Percentiles rank a stretch among this genome's conserved stretches.
These are phyloP conservation scores for Fomitopsis palustris DNA, from an alignment of 1,284 basidiomycete species.

Conservation along the genomic window DNA sequence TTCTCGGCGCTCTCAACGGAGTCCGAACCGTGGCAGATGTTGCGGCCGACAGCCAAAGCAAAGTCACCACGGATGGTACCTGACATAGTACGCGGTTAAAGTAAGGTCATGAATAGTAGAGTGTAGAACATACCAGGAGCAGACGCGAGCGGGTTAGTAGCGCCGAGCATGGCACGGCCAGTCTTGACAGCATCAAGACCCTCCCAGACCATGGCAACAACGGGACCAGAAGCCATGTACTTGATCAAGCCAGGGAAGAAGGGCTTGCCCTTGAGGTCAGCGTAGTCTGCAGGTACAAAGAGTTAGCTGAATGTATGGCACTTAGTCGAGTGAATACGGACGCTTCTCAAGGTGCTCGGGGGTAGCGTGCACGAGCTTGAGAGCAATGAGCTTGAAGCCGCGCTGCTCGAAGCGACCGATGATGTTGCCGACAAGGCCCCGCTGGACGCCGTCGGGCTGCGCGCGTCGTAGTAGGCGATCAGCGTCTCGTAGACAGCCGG, in stretches of 20 bases:
- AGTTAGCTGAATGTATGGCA: constrained; percentile 1
- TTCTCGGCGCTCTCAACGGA: constrained; percentile 88
- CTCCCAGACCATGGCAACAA: constrained; percentile 96
- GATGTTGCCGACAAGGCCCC: constrained; percentile 92
- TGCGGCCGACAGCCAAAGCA: constrained; percentile 89
- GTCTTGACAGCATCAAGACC: constrained; percentile 97
- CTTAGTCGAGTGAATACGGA: constrained; percentile 31
- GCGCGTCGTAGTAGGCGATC: background rate
- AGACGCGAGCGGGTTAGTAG: constrained; percentile 95
- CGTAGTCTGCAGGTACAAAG: constrained; percentile 69
- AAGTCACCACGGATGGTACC: constrained; percentile 92
- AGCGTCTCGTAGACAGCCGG: background rate
- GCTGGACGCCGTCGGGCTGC: constrained; percentile 96
- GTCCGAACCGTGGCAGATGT: constrained; percentile 95
- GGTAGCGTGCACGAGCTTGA: constrained; percentile 81
- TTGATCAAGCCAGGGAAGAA: constrained; percentile 94
- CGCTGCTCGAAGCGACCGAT: constrained; percentile 92
- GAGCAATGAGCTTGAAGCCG: constrained; percentile 90
- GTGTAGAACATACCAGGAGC: constrained; percentile 58
- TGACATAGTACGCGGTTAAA: constrained; percentile 23
- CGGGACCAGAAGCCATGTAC: constrained; percentile 95
- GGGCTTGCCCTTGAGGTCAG: constrained; percentile 84
- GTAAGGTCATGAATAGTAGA: background rate
- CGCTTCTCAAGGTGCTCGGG: constrained; percentile 85
- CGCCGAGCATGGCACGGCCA: constrained; percentile 92